phyloP scores from a whole-genome alignment of 441 rosid species.

The Euphorbia celastroides region DNA sequence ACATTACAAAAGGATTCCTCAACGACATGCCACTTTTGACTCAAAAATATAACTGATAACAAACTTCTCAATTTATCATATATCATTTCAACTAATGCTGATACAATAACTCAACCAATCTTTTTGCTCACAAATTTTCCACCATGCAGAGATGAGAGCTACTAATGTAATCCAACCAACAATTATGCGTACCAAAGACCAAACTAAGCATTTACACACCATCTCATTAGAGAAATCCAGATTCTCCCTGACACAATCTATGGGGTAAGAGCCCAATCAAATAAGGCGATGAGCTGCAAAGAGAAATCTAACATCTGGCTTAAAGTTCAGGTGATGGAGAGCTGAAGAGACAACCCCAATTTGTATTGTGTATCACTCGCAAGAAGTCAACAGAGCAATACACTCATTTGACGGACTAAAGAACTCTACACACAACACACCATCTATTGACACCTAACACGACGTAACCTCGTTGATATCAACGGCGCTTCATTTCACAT shows the following conservation, averaged over 20 bases:
- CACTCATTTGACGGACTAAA: no score
- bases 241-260: no score
- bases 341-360: no score
- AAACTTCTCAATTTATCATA: not conserved
- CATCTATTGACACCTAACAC: not conserved
- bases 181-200: not conserved
- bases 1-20: not conserved
- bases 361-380: not conserved
- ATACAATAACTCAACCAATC: not conserved
- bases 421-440: not conserved
- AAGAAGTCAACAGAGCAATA: no score
- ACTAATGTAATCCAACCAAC: not conserved
- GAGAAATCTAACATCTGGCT: not conserved
- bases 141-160: not conserved
- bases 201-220: not conserved
- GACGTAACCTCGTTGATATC: not conserved
- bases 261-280: not conserved
- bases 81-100: not conserved
- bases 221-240: not conserved
- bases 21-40: not conserved
- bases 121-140: not conserved
- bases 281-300: not conserved
- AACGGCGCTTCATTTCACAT: not conserved
- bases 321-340: not conserved
- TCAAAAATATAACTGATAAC: not conserved